Percentiles rank a stretch among this genome's conserved stretches.
Evolutionary conservation across 208 protist genomes (phyloP).

Genomic region (Crithidia sp.): DNA sequence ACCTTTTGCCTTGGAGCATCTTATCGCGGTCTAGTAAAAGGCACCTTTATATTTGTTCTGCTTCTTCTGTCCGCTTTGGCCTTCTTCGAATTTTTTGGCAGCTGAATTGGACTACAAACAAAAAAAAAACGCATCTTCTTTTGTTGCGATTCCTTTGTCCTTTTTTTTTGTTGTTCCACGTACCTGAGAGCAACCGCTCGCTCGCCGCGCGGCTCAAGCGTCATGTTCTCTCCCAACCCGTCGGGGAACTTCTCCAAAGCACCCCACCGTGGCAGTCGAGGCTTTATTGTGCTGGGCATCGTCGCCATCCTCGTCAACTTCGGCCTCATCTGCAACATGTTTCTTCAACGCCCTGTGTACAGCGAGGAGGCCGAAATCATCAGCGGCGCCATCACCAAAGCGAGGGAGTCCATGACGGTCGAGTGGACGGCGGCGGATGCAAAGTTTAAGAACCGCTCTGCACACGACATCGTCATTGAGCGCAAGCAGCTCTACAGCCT

Average conservation of each 20-base stretch:
- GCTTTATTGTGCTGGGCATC: constrained; percentile 16
- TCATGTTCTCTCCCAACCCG: background rate
- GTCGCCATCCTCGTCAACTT: constrained; percentile 12
- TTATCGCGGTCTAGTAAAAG: too few species aligned
- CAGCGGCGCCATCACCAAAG: background rate
- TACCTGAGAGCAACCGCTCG: too few species aligned
- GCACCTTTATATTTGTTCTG: too few species aligned
- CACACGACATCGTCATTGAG: background rate
- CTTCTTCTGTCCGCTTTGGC: too few species aligned
- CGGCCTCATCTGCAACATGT: constrained; percentile 28
- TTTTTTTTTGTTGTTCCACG: too few species aligned
- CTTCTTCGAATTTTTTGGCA: too few species aligned
- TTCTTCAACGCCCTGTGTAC: constrained; percentile 22
- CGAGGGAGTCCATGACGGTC: background rate
- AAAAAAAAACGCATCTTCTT: background rate
- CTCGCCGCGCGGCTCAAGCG: background rate
- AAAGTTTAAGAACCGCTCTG: background rate
- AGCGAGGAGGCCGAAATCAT: constrained; percentile 38
- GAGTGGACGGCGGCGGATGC: constrained; percentile 43
- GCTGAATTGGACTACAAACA: too few species aligned
- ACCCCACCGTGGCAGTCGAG: background rate
- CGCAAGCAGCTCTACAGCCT: constrained; percentile 12
- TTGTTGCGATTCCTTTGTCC: too few species aligned
- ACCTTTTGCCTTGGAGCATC: too few species aligned
- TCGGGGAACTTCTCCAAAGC: background rate